Base-by-base conservation (phyloP, 805 yeast genomes). In the Priceomyces melissophilus region DNA sequence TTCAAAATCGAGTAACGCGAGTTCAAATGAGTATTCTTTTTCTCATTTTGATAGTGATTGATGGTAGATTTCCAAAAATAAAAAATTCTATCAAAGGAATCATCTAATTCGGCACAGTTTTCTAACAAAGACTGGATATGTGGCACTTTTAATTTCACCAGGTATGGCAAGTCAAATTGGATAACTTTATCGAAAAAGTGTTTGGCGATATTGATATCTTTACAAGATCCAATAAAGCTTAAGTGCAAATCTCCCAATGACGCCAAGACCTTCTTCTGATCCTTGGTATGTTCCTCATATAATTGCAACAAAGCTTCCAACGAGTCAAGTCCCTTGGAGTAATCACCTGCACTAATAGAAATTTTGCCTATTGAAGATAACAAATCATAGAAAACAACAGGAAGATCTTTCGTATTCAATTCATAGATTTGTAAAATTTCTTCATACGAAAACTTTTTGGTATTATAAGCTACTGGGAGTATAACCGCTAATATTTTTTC, bases 101-200 rank as follows among this genome's bases (percentile, higher is more conserved):
- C 73, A 12, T 81, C 73, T 38, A 73, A 66, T 31, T 69, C 70
- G 76, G 79, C 76, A 31, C 83, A 75, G 55, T 83, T 84, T 34
- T 73, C 64, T 47, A 85, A 59, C 47, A 82, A 81, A 27, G 80
- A 75, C 44, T 79, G 81, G 35, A 86, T 82, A 48, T 80, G 79
- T 31, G 89, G 85, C 12, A 84, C 86, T 59, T 86, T 90, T 50
- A 84, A 67, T 32, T 76, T 78, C 23, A 86, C 80, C 42, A 69
- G 65, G 57, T 87, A 87, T 12, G 95, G 95, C 73, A 84, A 80
- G 47, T 79, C 81, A 50, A 73, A 75, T 46, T 75, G 70, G 38
- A 85, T 69, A 3, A 87, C 91, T 58, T 82, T 84, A 50, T 80
- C 81, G 59, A 83, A 86, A 53, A 87, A 87, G 31, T 79, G 76